phyloP scores from a whole-genome alignment of 352 stramenopile genomes.

The Phytophthora idaei region DNA sequence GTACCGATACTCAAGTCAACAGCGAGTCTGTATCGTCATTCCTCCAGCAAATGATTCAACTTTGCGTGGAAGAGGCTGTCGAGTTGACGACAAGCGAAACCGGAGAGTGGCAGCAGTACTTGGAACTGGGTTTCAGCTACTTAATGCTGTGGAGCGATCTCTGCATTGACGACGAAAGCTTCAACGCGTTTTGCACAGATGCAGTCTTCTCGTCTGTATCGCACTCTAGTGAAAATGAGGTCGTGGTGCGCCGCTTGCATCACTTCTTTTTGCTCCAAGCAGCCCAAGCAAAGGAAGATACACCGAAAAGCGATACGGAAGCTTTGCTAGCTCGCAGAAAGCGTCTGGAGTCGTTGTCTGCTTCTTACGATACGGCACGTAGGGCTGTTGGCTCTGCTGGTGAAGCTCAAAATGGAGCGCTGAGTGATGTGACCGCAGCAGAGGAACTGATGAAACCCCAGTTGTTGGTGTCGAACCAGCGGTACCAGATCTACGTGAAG shows the following conservation, averaged over 20 bases:
- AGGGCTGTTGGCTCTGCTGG: constrained; percentile 4
- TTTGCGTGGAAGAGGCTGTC: constrained; percentile 45
- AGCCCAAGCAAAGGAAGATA: constrained; percentile 28
- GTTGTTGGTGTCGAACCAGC: constrained; percentile 15
- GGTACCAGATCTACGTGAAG: constrained; percentile 30
- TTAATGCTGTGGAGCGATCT: constrained; percentile 50
- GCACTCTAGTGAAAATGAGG: constrained; percentile 12
- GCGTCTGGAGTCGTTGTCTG: constrained; percentile 29
- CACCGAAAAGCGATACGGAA: constrained; percentile 8
- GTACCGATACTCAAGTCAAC: constrained; percentile 1
- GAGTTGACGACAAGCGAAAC: constrained; percentile 9
- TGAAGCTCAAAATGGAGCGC: constrained; percentile 3
- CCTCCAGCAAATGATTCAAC: constrained; percentile 43
- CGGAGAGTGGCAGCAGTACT: constrained; percentile 30
- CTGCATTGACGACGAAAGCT: constrained; percentile 25
- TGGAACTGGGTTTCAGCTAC: constrained; percentile 57
- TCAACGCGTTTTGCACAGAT: constrained; percentile 48
- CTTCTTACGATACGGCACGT: constrained; percentile 32
- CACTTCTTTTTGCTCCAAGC: constrained; percentile 56
- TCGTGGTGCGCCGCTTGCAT: constrained; percentile 39
- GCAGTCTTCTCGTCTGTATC: constrained; percentile 37
- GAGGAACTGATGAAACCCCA: constrained; percentile 1
- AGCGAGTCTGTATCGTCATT: constrained; percentile 19
- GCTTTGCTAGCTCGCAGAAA: constrained; percentile 22
- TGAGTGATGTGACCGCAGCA: neutral